Conservation (phyloP, 1,284 basidiomycete genomes). For the Trametes polyzona region DNA sequence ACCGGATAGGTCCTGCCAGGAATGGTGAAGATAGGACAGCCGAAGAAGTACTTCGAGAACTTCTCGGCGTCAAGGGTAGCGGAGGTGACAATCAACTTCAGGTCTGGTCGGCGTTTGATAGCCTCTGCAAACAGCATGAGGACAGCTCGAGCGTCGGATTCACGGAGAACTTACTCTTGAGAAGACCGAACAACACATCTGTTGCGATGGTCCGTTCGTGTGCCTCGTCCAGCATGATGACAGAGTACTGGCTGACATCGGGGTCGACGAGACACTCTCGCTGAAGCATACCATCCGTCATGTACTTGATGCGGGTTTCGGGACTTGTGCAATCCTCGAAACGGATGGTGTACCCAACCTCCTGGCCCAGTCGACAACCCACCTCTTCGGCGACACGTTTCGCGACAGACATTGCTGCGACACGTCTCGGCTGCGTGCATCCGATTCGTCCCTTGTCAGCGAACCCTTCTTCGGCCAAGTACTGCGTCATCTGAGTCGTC, state of each 20-base stretch:
- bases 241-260: slow-evolving; percentile 89
- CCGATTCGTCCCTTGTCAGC: slow-evolving; percentile 89
- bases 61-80: slow-evolving; percentile 99
- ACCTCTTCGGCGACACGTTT: slow-evolving; percentile 99
- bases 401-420: slow-evolving; percentile 99
- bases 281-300: slow-evolving; percentile 99
- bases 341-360: slow-evolving; percentile 98
- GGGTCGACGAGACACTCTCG: slow-evolving; percentile 97
- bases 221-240: slow-evolving; percentile 98
- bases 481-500: slow-evolving; percentile 84
- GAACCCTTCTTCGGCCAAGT: slow-evolving; percentile 75
- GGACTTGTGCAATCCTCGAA: slow-evolving; percentile 99
- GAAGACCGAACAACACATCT: slow-evolving; percentile 94
- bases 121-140: slow-evolving; percentile 68
- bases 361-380: slow-evolving; percentile 93
- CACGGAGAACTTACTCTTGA: slow-evolving; percentile 78
- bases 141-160: not conserved
- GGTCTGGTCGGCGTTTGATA: slow-evolving; percentile 90
- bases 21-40: slow-evolving; percentile 99
- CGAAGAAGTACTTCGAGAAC: slow-evolving; percentile 98
- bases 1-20: slow-evolving; percentile 99
- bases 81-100: slow-evolving; percentile 98
- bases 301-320: slow-evolving; percentile 99
- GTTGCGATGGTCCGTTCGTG: slow-evolving; percentile 98
- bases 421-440: slow-evolving; percentile 97